Conservation (phyloP, 2,329 filamentous ascomycete genomes). For the Rhynchosporium secalis region DNA sequence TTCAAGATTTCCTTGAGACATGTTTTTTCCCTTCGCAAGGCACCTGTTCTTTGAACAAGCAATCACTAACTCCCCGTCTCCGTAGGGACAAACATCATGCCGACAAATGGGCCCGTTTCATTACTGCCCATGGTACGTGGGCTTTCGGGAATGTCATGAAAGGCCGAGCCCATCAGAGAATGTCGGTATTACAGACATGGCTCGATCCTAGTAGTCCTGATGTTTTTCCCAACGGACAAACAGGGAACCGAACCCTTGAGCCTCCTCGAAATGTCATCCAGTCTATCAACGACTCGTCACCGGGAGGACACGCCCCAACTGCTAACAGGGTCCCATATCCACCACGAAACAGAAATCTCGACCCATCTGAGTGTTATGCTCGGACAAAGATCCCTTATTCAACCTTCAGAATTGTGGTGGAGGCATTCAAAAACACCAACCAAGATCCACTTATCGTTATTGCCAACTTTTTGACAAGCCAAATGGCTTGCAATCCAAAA, state of each 20-base stretch:
- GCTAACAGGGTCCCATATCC: neutral
- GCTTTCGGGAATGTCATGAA: neutral
- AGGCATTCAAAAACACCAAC: constrained; percentile 1
- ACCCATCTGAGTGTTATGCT: constrained; percentile 16
- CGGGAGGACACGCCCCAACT: neutral
- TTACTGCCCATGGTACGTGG: constrained; percentile 21
- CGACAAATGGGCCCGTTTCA: constrained; percentile 11
- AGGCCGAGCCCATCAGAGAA: constrained; percentile 10
- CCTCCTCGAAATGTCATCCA: constrained; percentile 23
- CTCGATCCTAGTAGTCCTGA: constrained; percentile 14
- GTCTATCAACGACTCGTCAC: neutral
- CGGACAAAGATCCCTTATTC: constrained; percentile 20
- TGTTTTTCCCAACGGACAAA: constrained; percentile 18
- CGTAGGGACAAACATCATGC: constrained; percentile 13
- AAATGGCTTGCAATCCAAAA: neutral
- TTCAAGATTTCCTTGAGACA: too few species aligned
- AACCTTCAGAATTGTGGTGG: constrained; percentile 13
- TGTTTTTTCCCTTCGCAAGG: too few species aligned
- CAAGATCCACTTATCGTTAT: constrained; percentile 7
- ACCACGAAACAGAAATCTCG: neutral
- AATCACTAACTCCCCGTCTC: too few species aligned
- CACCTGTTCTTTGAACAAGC: too few species aligned
- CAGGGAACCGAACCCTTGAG: constrained; percentile 6
- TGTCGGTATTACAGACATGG: constrained; percentile 11
- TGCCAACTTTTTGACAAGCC: constrained; percentile 19